Evolutionary conservation across 2,329 filamentous ascomycete species (phyloP), one percentile per base, ranked within the genome.

Genomic region (Sodiomyces alkalinus): DNA sequence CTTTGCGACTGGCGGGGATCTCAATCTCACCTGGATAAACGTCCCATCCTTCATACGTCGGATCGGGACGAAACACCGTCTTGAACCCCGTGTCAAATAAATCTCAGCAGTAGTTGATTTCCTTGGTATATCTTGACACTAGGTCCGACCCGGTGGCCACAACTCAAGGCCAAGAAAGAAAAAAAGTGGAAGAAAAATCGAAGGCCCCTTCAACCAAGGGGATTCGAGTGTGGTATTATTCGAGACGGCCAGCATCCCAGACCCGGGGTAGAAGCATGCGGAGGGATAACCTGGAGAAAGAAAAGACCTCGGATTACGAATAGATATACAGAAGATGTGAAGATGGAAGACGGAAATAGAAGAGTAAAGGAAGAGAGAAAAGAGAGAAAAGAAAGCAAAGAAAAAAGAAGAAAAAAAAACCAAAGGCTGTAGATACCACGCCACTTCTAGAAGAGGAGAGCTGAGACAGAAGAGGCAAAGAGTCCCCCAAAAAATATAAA

Each of bases 1-100:
- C n/a, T n/a, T n/a, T n/a, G n/a, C n/a, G n/a, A n/a, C n/a, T n/a
- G n/a, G n/a, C n/a, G n/a, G n/a, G n/a, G n/a, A n/a, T n/a, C n/a
- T n/a, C n/a, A n/a, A 11, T 5, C 23, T 25, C 15, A 35, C 36
- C 30, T 38, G 31, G 24, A 22, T 32, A 22, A 30, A 31, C 31
- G 26, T 38, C 36, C 36, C 36, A 38, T 38, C 34, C 32, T 37
- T 38, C 36, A 37, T 38, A 31, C 34, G 36, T 14, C 27, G 29
- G 16, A 21, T 13, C 15, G 22, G 19, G 19, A 25, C 16, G 21
- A n/a, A n/a, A n/a, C n/a, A n/a, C n/a, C n/a, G n/a, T n/a, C n/a
- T n/a, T n/a, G n/a, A n/a, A n/a, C n/a, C n/a, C n/a, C n/a, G n/a
- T n/a, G n/a, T n/a, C n/a, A n/a, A n/a, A n/a, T n/a, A n/a, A n/a